Evolutionary conservation across 2,329 filamentous ascomycete species (phyloP), one percentile per base, ranked within the genome.

Genomic region (Falciphora oryzae): DNA sequence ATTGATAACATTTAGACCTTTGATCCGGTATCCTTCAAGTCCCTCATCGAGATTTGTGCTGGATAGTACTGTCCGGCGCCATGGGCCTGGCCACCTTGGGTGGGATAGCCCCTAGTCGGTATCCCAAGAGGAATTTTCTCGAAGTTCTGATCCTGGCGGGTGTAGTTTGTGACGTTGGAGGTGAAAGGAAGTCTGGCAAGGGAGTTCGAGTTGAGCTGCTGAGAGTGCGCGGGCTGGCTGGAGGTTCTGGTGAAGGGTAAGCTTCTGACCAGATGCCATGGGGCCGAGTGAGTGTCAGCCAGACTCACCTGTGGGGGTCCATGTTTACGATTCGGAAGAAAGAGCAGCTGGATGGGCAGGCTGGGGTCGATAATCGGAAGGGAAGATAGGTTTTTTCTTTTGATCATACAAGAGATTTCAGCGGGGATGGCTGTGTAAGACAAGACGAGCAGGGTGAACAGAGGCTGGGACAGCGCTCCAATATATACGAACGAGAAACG

Each of bases 81-180:
- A 10, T 53, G 22, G 6, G 18, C 44, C 7, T 14, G 44, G 22
- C 14, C 44, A 7, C n/a, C 18, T 11, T 25, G 44, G 3, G 44
- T 25, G 2, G 44, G 44, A 22, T 27, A 6, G 29, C 53, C 22
- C 10, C 16, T 57, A 53, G 61, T 57, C 1, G 53, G 29, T 22
- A 63, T 13, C 29, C 61, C 61, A 16, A 63, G 61, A 29, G 61
- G 53, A 53, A 63, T 6, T 10, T 50, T 56, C 31, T 63, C 61
- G 56, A 63, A 63, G 61, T 63, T 63, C 56, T 63, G 61, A 13
- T 63, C 61, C 18, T 32, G 28, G 27, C 53, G 14, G 16, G 57
- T 50, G 29, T 63, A 63, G 18, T 50, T 56, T 3, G 53, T 18
- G 11, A 63, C n/a, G 50, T 63, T 63, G 22, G 61, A 53, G 7